Conservation (phyloP, 768 basidiomycete genomes). For the Amanita thiersii region DNA sequence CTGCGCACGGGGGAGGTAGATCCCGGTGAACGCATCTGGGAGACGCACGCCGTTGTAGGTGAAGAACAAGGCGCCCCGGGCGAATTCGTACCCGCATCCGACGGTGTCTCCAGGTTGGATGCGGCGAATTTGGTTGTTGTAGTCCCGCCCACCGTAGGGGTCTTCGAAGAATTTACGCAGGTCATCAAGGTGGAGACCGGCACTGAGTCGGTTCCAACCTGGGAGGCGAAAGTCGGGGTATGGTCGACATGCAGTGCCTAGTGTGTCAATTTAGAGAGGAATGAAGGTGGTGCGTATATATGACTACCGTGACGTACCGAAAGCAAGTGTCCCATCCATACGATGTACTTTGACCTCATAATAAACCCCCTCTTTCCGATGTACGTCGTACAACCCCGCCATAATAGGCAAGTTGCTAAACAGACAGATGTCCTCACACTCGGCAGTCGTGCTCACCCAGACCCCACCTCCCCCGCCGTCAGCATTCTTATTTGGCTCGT, state of each 20-base stretch:
- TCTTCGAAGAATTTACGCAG: slow-evolving; percentile 69
- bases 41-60: slow-evolving; percentile 55
- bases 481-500: slow-evolving; percentile 22
- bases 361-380: slow-evolving; percentile 50
- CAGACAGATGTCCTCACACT: slow-evolving; percentile 44
- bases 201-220: slow-evolving; percentile 64
- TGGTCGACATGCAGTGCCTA: slow-evolving; percentile 58
- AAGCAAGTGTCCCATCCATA: slow-evolving; percentile 53
- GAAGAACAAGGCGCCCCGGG: slow-evolving; percentile 46
- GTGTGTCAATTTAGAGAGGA: background rate
- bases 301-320: slow-evolving; percentile 31
- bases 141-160: slow-evolving; percentile 55
- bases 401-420: slow-evolving; percentile 54
- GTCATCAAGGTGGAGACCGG: slow-evolving; percentile 63
- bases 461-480: slow-evolving; percentile 20
- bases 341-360: slow-evolving; percentile 49
- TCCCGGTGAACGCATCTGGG: slow-evolving; percentile 47
- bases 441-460: slow-evolving; percentile 29
- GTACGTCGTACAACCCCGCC: slow-evolving; percentile 51
- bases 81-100: slow-evolving; percentile 60
- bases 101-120: slow-evolving; percentile 41
- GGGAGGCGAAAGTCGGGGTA: slow-evolving; percentile 62
- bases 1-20: slow-evolving; percentile 42
- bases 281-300: background rate
- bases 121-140: slow-evolving; percentile 22